Conservation (phyloP, 73 alveolate species). For the Effrenium voratum region DNA sequence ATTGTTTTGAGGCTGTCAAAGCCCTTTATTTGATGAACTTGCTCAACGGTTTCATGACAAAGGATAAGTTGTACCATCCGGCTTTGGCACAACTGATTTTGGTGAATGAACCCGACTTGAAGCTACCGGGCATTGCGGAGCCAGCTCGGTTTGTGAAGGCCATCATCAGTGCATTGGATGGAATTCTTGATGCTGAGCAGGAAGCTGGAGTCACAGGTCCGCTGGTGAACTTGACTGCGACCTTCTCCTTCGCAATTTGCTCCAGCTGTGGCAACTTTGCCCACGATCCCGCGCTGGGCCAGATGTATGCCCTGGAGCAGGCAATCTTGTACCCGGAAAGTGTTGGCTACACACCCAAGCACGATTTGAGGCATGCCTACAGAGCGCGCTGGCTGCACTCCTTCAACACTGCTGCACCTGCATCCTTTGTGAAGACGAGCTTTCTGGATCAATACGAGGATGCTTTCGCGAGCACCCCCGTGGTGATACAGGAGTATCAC, state of each 20-base stretch:
- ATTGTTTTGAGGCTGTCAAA: slow-evolving; percentile 57
- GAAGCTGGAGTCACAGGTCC: slow-evolving; percentile 32
- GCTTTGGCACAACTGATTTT: slow-evolving; percentile 72
- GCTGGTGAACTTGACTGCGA: slow-evolving; percentile 81
- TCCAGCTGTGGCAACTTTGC: background rate
- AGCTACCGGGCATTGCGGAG: slow-evolving; percentile 67
- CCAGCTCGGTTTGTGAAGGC: slow-evolving; percentile 57
- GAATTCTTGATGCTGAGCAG: slow-evolving; percentile 88
- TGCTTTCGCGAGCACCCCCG: slow-evolving; percentile 37
- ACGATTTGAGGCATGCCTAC: slow-evolving; percentile 56
- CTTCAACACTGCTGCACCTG: slow-evolving; percentile 63
- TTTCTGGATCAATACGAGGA: slow-evolving; percentile 67
- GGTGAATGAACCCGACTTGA: slow-evolving; percentile 78
- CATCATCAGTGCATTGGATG: slow-evolving; percentile 70
- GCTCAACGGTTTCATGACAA: slow-evolving; percentile 53
- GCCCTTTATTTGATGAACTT: slow-evolving; percentile 49
- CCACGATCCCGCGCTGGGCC: too few species aligned
- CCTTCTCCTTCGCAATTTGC: slow-evolving; percentile 75
- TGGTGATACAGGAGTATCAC: slow-evolving; percentile 59
- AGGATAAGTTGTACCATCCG: slow-evolving; percentile 40
- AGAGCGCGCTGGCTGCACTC: slow-evolving; percentile 75
- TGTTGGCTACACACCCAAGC: slow-evolving; percentile 43
- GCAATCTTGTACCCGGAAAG: too few species aligned
- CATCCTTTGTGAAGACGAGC: slow-evolving; percentile 39
- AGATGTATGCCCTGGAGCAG: too few species aligned